Evolutionary conservation across 192 early-diverging fungal species (phyloP).

Genomic region (Umbelopsis isabellina): DNA sequence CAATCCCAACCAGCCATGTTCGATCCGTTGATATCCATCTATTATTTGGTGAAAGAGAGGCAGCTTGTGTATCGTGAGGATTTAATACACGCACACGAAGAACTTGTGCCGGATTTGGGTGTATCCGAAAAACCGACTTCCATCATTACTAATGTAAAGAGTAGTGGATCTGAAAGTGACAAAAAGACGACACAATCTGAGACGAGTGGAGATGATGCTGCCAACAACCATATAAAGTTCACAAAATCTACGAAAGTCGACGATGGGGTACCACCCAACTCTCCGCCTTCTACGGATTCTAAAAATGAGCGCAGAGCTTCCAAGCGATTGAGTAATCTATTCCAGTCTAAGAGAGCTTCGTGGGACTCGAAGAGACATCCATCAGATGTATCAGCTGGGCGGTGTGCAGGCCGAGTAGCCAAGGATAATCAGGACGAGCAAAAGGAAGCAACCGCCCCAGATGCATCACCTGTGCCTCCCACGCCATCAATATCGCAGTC

Average conservation of each 20-base stretch:
- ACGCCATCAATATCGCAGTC: background rate
- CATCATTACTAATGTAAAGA: background rate
- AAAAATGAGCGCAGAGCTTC: background rate
- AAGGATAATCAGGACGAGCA: background rate
- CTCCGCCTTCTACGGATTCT: background rate
- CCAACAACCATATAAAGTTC: background rate
- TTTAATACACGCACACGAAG: background rate
- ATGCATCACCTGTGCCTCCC: background rate
- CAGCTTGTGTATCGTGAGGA: background rate
- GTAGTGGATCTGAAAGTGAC: background rate
- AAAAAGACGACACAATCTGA: background rate
- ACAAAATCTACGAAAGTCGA: background rate
- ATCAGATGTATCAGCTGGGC: background rate
- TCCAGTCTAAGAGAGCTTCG: background rate
- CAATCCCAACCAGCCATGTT: conserved; percentile 34
- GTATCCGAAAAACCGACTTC: background rate
- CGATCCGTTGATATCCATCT: conserved; percentile 82
- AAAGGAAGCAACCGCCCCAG: background rate
- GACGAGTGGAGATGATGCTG: no score
- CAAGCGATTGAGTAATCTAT: background rate
- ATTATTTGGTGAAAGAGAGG: conserved; percentile 71
- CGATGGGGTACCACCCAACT: background rate
- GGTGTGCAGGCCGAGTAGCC: background rate
- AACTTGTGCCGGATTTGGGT: background rate
- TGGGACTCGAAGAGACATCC: background rate